phyloP scores from a whole-genome alignment of 306 rosid genomes.

The Lathyrus tuberosus region DNA sequence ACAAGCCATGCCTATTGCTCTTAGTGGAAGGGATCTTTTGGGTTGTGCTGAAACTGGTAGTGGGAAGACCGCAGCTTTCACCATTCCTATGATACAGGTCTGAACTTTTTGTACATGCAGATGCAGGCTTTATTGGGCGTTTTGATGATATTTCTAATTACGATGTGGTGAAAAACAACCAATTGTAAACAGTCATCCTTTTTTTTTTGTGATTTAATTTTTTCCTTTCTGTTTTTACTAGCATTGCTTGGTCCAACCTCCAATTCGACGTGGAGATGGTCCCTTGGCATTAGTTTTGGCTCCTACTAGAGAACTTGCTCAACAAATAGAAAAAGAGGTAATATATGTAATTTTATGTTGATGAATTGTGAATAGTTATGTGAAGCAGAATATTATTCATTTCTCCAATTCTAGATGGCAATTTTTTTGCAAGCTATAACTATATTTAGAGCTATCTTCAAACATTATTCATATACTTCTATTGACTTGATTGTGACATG shows the following conservation, averaged over 20 bases:
- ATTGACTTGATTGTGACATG: not conserved
- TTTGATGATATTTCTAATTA: slow-evolving; percentile 29
- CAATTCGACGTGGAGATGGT: slow-evolving; percentile 74
- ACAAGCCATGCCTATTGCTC: slow-evolving; percentile 89
- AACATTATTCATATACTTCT: not conserved
- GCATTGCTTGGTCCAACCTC: slow-evolving; percentile 86
- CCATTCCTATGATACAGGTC: slow-evolving; percentile 91
- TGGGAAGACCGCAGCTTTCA: slow-evolving; percentile 88
- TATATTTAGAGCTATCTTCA: not conserved
- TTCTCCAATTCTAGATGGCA: slow-evolving; percentile 15
- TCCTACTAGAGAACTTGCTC: slow-evolving; percentile 95
- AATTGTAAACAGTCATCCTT: slow-evolving; percentile 12
- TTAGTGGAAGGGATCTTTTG: slow-evolving; percentile 77
- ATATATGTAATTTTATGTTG: slow-evolving; percentile 23
- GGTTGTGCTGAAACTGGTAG: slow-evolving; percentile 97
- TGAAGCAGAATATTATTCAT: slow-evolving; percentile 1
- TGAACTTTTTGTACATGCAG: slow-evolving; percentile 30
- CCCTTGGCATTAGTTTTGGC: slow-evolving; percentile 84
- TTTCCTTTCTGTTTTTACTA: slow-evolving; percentile 44
- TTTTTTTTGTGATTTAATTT: slow-evolving; percentile 20
- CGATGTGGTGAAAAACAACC: slow-evolving; percentile 1
- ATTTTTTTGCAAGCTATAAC: not conserved
- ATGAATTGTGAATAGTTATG: slow-evolving; percentile 11
- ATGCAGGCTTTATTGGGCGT: slow-evolving; percentile 29
- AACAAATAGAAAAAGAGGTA: slow-evolving; percentile 92